Evolutionary conservation across 768 basidiomycete genomes (phyloP).

Genomic region (Russula sp.): DNA sequence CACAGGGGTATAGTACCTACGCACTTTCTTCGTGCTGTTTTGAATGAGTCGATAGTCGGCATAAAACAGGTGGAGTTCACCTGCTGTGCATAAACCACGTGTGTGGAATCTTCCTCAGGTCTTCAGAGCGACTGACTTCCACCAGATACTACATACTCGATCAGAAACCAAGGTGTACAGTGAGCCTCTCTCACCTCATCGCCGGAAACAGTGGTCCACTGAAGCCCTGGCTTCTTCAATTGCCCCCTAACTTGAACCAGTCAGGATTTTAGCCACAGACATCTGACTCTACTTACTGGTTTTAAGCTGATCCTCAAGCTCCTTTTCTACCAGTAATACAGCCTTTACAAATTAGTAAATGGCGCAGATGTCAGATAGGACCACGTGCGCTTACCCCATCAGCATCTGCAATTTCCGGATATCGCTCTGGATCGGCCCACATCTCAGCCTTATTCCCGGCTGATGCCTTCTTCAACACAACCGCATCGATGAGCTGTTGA

Average conservation of each 20-base stretch:
- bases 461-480: slow-evolving; percentile 61
- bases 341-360: slow-evolving; percentile 43
- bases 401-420: slow-evolving; percentile 54
- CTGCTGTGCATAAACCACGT: slow-evolving; percentile 67
- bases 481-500: slow-evolving; percentile 48
- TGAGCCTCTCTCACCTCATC: slow-evolving; percentile 56
- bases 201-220: slow-evolving; percentile 62
- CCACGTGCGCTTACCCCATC: slow-evolving; percentile 46
- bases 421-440: slow-evolving; percentile 59
- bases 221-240: slow-evolving; percentile 67
- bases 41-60: slow-evolving; percentile 13
- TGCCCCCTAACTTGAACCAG: slow-evolving; percentile 58
- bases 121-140: slow-evolving; percentile 65
- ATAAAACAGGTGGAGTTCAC: slow-evolving; percentile 37
- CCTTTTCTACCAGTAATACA: slow-evolving; percentile 62
- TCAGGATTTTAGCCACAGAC: slow-evolving; percentile 2
- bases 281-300: slow-evolving; percentile 43
- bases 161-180: slow-evolving; percentile 9
- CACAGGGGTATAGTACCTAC: slow-evolving; percentile 75
- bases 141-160: slow-evolving; percentile 59
- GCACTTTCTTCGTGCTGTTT: slow-evolving; percentile 64
- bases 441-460: slow-evolving; percentile 66
- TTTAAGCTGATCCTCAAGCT: slow-evolving; percentile 71
- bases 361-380: neutral
- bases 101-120: slow-evolving; percentile 42